A percentile compares a stretch with the other conserved stretches of the same genome.
phyloP scores from a whole-genome alignment of 1,284 basidiomycete species.

The Malassezia arunalokei region DNA sequence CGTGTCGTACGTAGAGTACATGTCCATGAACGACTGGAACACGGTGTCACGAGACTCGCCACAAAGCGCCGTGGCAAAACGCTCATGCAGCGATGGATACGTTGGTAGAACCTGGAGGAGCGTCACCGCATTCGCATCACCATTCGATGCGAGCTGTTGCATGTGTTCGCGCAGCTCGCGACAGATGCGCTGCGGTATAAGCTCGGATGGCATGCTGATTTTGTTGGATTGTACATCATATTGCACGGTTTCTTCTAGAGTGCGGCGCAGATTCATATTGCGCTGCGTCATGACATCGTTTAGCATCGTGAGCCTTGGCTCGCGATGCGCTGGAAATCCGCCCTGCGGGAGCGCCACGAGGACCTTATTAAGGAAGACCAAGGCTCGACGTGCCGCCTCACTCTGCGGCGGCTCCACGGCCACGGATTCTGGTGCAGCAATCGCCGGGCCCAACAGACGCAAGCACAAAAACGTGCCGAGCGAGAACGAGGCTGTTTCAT shows the following conservation, averaged over 20 bases:
- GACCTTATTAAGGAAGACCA: constrained; percentile 8
- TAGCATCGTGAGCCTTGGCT: not conserved
- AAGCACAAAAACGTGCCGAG: constrained; percentile 1
- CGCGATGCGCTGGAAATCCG: constrained; percentile 1
- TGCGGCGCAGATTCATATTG: not conserved
- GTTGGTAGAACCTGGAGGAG: not conserved
- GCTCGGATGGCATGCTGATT: not conserved
- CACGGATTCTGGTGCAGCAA: not conserved
- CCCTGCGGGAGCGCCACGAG: constrained; percentile 7
- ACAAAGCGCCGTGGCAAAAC: not conserved
- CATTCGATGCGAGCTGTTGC: not conserved
- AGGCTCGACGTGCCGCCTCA: not conserved
- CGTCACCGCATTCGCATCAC: not conserved
- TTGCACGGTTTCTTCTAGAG: not conserved
- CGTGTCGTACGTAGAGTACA: not conserved
- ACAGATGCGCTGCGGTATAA: not conserved
- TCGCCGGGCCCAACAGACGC: constrained; percentile 6
- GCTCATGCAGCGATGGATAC: not conserved
- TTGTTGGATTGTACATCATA: not conserved
- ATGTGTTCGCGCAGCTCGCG: not conserved
- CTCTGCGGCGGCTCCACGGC: not conserved
- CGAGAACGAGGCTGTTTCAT: not conserved
- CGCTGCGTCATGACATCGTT: not conserved
- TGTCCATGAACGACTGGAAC: not conserved
- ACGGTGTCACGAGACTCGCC: not conserved